Conservation (phyloP, 805 yeast species). For the Pichia exigua region DNA sequence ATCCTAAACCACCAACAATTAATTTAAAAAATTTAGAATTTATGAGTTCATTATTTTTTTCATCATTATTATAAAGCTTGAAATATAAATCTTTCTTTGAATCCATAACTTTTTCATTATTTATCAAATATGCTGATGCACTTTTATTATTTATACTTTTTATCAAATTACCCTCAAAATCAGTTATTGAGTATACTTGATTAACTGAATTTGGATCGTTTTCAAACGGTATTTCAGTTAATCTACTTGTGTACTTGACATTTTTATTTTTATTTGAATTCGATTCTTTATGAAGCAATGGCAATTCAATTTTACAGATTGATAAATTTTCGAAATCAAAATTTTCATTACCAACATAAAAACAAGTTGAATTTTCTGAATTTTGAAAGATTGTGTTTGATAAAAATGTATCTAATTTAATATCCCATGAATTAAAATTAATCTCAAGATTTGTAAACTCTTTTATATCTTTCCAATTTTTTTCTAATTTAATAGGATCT, state of each 20-base stretch:
- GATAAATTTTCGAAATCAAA: conserved; percentile 2
- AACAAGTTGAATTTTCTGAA: conserved; percentile 20
- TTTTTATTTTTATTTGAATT: background rate
- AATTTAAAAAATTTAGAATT: conserved; percentile 37
- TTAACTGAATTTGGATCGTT: conserved; percentile 6
- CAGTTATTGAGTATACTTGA: conserved; percentile 35
- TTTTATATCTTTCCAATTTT: conserved; percentile 14
- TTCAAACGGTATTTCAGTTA: conserved; percentile 12
- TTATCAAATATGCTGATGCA: conserved; percentile 51
- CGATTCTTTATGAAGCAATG: background rate
- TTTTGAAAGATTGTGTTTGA: conserved; percentile 25
- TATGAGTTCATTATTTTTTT: background rate
- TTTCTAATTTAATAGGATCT: conserved; percentile 16
- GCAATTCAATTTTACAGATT: background rate
- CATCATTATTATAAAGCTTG: conserved; percentile 11
- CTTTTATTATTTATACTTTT: conserved; percentile 46
- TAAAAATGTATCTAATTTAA: conserved; percentile 6
- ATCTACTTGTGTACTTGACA: conserved; percentile 5
- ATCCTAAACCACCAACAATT: conserved; percentile 69
- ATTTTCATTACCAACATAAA: conserved; percentile 11
- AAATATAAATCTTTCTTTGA: conserved; percentile 20
- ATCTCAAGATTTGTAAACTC: conserved; percentile 5
- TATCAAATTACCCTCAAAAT: conserved; percentile 49
- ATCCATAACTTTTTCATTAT: conserved; percentile 30
- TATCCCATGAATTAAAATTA: background rate